A percentile compares a stretch with the other conserved stretches of the same genome.
Evolutionary conservation across 2,329 filamentous ascomycete species (phyloP).

Genomic region (Piedraia hortae): DNA sequence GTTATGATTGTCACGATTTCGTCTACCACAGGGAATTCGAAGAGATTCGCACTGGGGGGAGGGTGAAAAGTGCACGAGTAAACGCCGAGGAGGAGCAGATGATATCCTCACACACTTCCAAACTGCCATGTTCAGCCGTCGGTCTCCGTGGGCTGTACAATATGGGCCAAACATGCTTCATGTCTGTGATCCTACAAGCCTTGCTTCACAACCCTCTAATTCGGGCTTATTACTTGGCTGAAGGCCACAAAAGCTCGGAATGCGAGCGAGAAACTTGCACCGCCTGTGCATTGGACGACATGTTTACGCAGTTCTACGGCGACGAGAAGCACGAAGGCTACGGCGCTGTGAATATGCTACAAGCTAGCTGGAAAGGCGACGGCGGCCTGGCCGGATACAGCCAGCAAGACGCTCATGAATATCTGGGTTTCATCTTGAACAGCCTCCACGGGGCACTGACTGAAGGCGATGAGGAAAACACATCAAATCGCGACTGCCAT

Average conservation of each 20-base stretch:
- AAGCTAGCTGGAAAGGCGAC: slow-evolving; percentile 63
- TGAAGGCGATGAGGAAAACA: slow-evolving; percentile 14
- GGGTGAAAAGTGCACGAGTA: slow-evolving; percentile 37
- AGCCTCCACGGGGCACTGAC: slow-evolving; percentile 57
- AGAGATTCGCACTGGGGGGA: slow-evolving; percentile 33
- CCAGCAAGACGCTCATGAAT: slow-evolving; percentile 92
- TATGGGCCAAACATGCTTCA: slow-evolving; percentile 94
- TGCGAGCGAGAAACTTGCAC: slow-evolving; percentile 34
- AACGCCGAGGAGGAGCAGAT: slow-evolving; percentile 42
- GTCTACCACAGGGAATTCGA: slow-evolving; percentile 63
- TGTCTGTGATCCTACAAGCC: slow-evolving; percentile 83
- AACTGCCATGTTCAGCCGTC: slow-evolving; percentile 58
- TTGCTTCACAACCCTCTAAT: slow-evolving; percentile 83
- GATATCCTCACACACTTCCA: slow-evolving; percentile 49
- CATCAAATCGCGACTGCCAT: slow-evolving; percentile 27
- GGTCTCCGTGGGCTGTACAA: slow-evolving; percentile 86
- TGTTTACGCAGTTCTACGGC: slow-evolving; percentile 36
- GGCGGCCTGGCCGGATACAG: slow-evolving; percentile 52
- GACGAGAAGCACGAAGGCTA: slow-evolving; percentile 66
- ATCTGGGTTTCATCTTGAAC: slow-evolving; percentile 85
- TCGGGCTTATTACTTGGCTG: slow-evolving; percentile 71
- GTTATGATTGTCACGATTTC: slow-evolving; percentile 56
- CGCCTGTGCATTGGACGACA: slow-evolving; percentile 32
- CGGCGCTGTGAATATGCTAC: slow-evolving; percentile 66
- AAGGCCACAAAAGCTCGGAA: slow-evolving; percentile 56